These are phyloP conservation scores for Brassica incana DNA, from an alignment of 345 rosid species.

Conservation along the genomic window DNA sequence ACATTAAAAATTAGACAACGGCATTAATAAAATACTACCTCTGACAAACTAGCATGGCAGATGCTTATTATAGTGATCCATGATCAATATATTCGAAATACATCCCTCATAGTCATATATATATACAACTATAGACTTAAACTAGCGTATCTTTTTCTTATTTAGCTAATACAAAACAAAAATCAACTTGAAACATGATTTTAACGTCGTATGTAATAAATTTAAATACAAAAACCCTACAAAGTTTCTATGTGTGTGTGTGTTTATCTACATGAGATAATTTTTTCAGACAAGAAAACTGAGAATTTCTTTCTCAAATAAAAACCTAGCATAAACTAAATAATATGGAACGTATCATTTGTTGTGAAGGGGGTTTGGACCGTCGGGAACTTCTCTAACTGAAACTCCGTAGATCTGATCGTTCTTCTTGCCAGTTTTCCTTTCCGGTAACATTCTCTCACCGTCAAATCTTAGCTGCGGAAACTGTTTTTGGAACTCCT, in stretches of 20 bases:
- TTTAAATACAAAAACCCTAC: background rate
- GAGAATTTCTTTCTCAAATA: background rate
- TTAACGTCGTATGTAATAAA: background rate
- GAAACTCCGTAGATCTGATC: slow-evolving; percentile 32
- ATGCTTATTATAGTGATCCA: slow-evolving; percentile 2
- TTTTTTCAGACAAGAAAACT: background rate
- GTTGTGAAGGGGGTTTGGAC: slow-evolving; percentile 41
- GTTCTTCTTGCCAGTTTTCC: background rate
- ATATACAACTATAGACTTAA: background rate
- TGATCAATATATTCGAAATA: background rate
- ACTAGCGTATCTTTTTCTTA: background rate
- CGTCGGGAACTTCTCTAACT: slow-evolving; percentile 23
- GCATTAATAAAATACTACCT: background rate
- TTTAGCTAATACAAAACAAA: background rate
- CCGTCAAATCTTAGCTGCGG: background rate
- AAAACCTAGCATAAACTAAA: background rate
- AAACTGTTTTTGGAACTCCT: slow-evolving; percentile 22
- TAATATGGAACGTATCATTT: slow-evolving; percentile 6
- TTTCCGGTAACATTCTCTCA: slow-evolving; percentile 18
- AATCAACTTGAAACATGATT: background rate
- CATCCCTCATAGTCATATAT: background rate
- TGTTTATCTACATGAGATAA: background rate
- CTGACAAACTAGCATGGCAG: slow-evolving; percentile 11
- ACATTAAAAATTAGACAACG: background rate
- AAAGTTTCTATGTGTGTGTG: background rate